Evolutionary conservation across 129 eudicot species (phyloP), one percentile per base, ranked within the genome.

Genomic region (Cynara cardunculus): DNA sequence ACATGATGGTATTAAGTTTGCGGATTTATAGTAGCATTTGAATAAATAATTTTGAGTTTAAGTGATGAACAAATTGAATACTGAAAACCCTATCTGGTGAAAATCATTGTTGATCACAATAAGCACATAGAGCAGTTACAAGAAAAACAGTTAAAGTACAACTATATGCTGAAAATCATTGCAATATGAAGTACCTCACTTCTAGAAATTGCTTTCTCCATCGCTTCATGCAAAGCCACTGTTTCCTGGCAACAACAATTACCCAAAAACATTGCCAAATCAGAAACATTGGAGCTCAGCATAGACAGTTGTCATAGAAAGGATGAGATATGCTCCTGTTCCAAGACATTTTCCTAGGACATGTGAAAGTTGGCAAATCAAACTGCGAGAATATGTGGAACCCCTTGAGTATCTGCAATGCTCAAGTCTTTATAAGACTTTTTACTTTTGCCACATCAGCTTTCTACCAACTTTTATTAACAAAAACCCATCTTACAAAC

Each of bases 181-280:
- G 41, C 3, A 53, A 18, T 3, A n/a, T 32, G 6, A 66, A 27
- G 37, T 87, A 92, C 97, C 93, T 92, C 88, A 9, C 88, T 90
- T 83, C 85, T 87, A 67, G 86, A 81, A 73, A 92, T 85, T 81
- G 97, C 91, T 84, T 87, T 83, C 80, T 80, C 89, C 91, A 90
- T 70, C 37, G 88, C 92, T 73, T 88, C 89, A 44, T 75, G 84
- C 73, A 92, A 87, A 75, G 83, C 89, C 70, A 87, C 87, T 69
- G 90, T 82, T 77, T 92, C 93, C 97, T 92, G 87, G 69, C 56
- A 25, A 22, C 12, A 22, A 25, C 30, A 25, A 2, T 31, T 68
- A 27, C 72, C 72, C 39, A 87, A 88, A 28, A 75, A 86, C 73
- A 85, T 84, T 82, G 85, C 86, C 85, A 82, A 77, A 86, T 83